phyloP scores from a whole-genome alignment of 2,329 filamentous ascomycete species.

The Teratosphaeria viscida region DNA sequence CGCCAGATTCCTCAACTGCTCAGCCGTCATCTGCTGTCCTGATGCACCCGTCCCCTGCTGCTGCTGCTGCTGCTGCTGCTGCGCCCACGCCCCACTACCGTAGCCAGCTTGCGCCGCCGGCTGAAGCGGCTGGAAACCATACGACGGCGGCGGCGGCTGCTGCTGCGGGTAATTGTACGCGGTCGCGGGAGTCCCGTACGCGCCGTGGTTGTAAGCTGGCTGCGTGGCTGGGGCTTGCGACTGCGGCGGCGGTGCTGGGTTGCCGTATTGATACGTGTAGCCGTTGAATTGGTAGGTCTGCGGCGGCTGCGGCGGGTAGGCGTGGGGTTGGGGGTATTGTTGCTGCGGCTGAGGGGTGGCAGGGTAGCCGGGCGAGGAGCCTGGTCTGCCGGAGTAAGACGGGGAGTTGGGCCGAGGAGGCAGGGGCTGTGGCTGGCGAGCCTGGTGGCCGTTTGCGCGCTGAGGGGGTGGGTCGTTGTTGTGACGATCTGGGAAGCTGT shows the following conservation, averaged over 20 bases:
- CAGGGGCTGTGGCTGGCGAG: constrained; percentile 2
- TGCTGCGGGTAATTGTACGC: constrained; percentile 2
- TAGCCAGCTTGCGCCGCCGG: background rate
- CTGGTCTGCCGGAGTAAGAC: constrained; percentile 39
- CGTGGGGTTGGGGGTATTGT: background rate
- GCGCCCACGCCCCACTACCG: background rate
- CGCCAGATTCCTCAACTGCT: constrained; percentile 4
- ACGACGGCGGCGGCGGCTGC: constrained; percentile 3
- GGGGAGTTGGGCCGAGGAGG: constrained; percentile 7
- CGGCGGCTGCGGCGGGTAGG: constrained; percentile 56
- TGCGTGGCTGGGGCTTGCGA: background rate
- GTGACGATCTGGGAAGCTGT: constrained; percentile 18
- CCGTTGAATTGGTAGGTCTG: constrained; percentile 86
- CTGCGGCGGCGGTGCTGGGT: background rate
- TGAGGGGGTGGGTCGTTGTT: constrained; percentile 5
- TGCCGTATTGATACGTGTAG: constrained; percentile 20
- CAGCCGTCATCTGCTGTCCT: background rate
- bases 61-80: constrained; percentile 16
- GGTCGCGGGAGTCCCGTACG: constrained; percentile 5
- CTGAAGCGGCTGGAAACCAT: background rate
- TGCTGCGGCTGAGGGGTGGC: constrained; percentile 1
- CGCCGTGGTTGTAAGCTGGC: background rate
- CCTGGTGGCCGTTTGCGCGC: background rate
- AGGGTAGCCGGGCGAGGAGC: background rate
- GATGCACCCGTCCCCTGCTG: constrained; percentile 12